Evolutionary conservation across 345 rosid genomes (phyloP).

Genomic region (Euphorbia tirucalli): DNA sequence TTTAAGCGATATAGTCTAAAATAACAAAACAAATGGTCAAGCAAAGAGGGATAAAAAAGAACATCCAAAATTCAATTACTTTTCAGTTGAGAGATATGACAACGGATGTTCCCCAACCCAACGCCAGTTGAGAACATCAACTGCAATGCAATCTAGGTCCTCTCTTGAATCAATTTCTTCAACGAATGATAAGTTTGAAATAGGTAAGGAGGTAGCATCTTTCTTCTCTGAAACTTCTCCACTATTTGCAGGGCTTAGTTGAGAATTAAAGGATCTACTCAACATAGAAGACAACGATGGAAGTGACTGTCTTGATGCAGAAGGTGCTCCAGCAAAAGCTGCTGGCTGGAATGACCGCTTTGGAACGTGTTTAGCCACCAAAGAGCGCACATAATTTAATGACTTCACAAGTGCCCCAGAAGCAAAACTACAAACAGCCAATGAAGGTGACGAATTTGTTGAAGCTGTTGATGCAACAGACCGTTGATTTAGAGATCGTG

Average conservation of each 20-base stretch:
- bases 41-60: neutral
- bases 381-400: conserved; percentile 87
- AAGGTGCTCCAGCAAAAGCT: conserved; percentile 78
- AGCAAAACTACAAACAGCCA: conserved; percentile 84
- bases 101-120: conserved; percentile 71
- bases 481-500: conserved; percentile 42
- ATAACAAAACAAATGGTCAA: neutral
- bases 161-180: conserved; percentile 57
- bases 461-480: conserved; percentile 27
- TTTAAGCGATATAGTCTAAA: neutral
- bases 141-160: conserved; percentile 65
- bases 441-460: conserved; percentile 50
- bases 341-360: conserved; percentile 83
- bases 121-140: conserved; percentile 82
- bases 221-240: conserved; percentile 68
- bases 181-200: conserved; percentile 62
- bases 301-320: conserved; percentile 70
- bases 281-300: conserved; percentile 77
- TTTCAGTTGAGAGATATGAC: conserved; percentile 56
- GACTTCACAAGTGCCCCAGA: conserved; percentile 88
- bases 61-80: conserved; percentile 41
- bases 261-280: conserved; percentile 85
- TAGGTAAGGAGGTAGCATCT: conserved; percentile 53
- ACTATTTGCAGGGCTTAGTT: conserved; percentile 58
- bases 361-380: conserved; percentile 82